A percentile compares a stretch with the other conserved stretches of the same genome.
These are phyloP conservation scores for Phytomonas serpens DNA, from an alignment of 208 protist species.

Conservation along the genomic window DNA sequence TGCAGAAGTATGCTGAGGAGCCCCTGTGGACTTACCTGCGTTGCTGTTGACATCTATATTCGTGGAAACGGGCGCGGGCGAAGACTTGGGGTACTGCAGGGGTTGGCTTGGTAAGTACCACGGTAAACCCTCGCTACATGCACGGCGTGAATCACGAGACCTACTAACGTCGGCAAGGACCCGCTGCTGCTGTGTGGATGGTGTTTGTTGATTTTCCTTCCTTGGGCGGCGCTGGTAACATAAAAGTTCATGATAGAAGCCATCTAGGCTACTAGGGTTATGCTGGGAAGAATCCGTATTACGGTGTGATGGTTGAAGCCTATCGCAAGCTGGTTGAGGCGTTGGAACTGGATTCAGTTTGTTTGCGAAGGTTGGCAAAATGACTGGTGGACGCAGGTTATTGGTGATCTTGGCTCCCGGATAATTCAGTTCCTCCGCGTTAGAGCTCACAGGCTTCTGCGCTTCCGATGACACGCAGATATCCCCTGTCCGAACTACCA, in stretches of 20 bases:
- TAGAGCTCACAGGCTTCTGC: neutral
- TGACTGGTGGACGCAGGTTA: neutral
- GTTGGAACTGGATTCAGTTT: neutral
- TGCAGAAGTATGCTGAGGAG: neutral
- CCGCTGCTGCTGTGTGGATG: neutral
- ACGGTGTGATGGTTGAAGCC: neutral
- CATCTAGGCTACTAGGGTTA: slow-evolving; percentile 17
- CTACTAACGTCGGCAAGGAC: neutral
- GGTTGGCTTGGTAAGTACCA: neutral
- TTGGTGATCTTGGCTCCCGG: neutral
- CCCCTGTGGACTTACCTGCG: neutral
- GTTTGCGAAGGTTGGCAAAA: neutral
- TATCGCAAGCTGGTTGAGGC: neutral
- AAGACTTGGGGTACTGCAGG: neutral
- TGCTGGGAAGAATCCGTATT: neutral
- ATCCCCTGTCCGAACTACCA: neutral
- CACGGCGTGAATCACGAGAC: neutral
- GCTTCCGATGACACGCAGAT: neutral
- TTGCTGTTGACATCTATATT: neutral
- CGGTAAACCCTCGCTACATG: neutral
- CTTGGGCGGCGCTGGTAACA: slow-evolving; percentile 18
- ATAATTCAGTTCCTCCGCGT: neutral
- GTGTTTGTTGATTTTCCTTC: neutral
- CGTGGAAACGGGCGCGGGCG: neutral
- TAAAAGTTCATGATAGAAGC: slow-evolving; percentile 36